Base-by-base conservation (phyloP, 2,329 filamentous ascomycete genomes). In the Aspergillus niger region DNA sequence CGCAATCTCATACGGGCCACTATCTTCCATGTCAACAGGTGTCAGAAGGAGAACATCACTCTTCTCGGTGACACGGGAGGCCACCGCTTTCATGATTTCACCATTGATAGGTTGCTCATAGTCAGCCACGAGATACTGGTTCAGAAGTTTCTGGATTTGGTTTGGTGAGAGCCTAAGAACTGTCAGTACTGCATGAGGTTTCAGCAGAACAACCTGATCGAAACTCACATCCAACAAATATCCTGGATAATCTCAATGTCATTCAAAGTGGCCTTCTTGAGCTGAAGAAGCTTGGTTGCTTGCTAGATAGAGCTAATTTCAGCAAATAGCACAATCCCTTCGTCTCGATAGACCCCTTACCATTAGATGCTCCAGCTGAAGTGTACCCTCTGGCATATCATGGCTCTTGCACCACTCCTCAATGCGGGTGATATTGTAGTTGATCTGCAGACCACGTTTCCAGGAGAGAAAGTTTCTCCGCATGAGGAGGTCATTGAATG, bases 371-470 rank as follows among this genome's bases (percentile, higher is more conserved):
- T 99, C 95, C 59, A 99, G 85, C 80, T 98, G 94, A 56, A 99
- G 85, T 30, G 94, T 99, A 58, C 95, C 95, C 79, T 99, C 94
- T 1, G 95, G 95, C 94, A 99, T 98, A 70, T 98, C 95, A 76
- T 99, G 96, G 73, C 93, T 97, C 87, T 99, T 99, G 81, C 95
- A 99, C 95, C 95, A 99, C 80, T 99, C 95, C 78, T 99, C 95
- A 65, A 99, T 99, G 60, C 95, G 88, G 24, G 95, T 99, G 77
- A 99, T 99, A 81, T 99, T 99, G 84, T 99, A 99, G 81, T 99
- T 99, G 81, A 99, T 99, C 79, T 99, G 95, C 57, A 99, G 86
- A 70, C 95, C 95, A 77, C 95, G 92, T 84, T 99, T 99, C 95
- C 95, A 99, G 0, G 93, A 97, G 60, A 99, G 86, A 86, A 99